These are phyloP conservation scores for Fonsecaea erecta DNA, from an alignment of 2,329 filamentous ascomycete species.

Conservation along the genomic window DNA sequence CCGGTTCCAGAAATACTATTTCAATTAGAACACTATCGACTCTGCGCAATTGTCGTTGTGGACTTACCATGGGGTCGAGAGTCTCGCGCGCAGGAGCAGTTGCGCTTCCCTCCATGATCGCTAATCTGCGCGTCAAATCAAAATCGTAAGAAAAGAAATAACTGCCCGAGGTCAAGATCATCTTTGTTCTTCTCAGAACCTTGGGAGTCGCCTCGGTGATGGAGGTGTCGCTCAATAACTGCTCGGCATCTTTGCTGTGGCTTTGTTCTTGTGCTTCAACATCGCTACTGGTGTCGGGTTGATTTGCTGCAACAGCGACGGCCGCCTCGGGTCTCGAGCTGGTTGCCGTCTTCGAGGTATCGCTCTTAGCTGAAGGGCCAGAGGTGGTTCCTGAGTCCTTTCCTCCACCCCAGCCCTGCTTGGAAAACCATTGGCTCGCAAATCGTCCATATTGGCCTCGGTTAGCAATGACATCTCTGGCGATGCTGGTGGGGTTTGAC, in stretches of 20 bases:
- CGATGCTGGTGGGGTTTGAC: conserved; percentile 65
- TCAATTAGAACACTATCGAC: conserved; percentile 13
- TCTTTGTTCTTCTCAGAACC: conserved; percentile 77
- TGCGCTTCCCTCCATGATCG: conserved; percentile 17
- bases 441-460: conserved; percentile 87
- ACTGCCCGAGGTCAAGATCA: conserved; percentile 82
- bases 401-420: conserved; percentile 67
- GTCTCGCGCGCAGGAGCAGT: conserved; percentile 25
- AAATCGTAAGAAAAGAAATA: conserved; percentile 97
- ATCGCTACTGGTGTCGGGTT: conserved; percentile 6
- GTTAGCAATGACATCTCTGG: conserved; percentile 83
- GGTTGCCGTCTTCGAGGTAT: not conserved
- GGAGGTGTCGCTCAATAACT: conserved; percentile 18
- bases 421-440: conserved; percentile 88
- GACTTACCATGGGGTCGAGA: conserved; percentile 29
- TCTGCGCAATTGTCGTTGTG: not conserved
- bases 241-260: conserved; percentile 9
- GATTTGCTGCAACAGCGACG: conserved; percentile 19
- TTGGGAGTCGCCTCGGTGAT: conserved; percentile 74
- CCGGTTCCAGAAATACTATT: conserved; percentile 86
- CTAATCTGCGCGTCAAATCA: conserved; percentile 76
- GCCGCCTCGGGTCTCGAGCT: conserved; percentile 7
- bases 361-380: not conserved
- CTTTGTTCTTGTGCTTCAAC: conserved; percentile 7
- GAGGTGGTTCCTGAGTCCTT: not conserved